A percentile compares a stretch with the other conserved stretches of the same genome.
Conservation (phyloP, 1,284 basidiomycete species). For the Xerocomus nothofagi region DNA sequence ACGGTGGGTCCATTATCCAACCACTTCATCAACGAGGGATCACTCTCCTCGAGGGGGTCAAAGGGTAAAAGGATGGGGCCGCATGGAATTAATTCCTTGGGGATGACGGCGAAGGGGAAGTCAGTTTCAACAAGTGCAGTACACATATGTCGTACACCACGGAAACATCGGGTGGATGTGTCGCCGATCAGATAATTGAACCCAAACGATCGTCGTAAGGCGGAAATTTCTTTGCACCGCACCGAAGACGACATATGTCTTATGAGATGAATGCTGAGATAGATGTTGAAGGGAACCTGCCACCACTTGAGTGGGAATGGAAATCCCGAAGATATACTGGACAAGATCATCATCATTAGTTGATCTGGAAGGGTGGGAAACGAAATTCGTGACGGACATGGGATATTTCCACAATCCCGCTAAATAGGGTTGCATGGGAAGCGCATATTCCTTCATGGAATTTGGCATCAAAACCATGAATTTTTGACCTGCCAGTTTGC, state of each 20-base stretch:
- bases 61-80: constrained; percentile 15
- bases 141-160: constrained; percentile 6
- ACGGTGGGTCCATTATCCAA: constrained; percentile 15
- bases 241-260: background rate
- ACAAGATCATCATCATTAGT: background rate
- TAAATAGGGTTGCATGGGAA: constrained; percentile 2
- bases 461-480: constrained; percentile 4
- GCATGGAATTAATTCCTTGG: constrained; percentile 1
- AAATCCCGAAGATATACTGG: constrained; percentile 1
- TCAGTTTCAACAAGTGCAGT: constrained; percentile 6
- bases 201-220: constrained; percentile 1
- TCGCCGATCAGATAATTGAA: background rate
- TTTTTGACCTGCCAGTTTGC: constrained; percentile 3
- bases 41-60: constrained; percentile 8
- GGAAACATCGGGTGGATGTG: background rate
- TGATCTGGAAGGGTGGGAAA: background rate
- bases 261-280: constrained; percentile 4
- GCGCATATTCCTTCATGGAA: constrained; percentile 8
- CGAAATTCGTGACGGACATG: background rate
- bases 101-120: background rate
- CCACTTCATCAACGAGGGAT: constrained; percentile 10
- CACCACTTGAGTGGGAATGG: constrained; percentile 13
- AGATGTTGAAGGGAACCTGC: constrained; percentile 14
- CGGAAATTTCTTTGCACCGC: background rate
- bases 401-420: constrained; percentile 14